Percentiles rank a stretch among this genome's conserved stretches.
These are phyloP conservation scores for Blepharisma stoltei DNA, from an alignment of 73 alveolate genomes.

Conservation along the genomic window DNA sequence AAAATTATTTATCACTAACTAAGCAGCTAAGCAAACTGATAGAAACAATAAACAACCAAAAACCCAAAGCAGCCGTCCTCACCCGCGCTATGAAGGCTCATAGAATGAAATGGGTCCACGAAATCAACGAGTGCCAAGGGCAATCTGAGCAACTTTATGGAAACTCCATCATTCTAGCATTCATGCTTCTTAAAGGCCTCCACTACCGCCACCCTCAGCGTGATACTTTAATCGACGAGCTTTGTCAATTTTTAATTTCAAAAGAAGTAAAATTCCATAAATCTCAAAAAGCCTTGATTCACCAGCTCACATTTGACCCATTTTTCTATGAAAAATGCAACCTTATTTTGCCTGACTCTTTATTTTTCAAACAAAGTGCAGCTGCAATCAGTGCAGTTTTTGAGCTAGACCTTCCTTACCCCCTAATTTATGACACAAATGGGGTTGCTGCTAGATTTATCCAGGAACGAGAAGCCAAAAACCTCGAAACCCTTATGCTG, in stretches of 20 bases:
- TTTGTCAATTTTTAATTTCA: neutral
- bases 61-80: no score
- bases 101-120: no score
- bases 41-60: no score
- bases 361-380: neutral
- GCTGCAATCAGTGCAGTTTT: slow-evolving; percentile 5
- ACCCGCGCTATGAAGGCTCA: no score
- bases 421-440: neutral
- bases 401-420: neutral
- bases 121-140: no score
- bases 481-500: neutral
- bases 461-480: slow-evolving; percentile 1
- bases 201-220: neutral
- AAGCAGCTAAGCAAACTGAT: no score
- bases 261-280: neutral
- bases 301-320: neutral
- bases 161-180: no score
- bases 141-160: no score
- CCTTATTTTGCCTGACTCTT: neutral
- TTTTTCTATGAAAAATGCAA: neutral
- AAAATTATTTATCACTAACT: no score
- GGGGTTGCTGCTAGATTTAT: neutral
- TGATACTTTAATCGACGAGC: neutral
- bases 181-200: neutral
- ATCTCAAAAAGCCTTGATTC: neutral